Evolutionary conservation across 2,329 filamentous ascomycete genomes (phyloP).

Genomic region (Lasiodiplodia sp.): DNA sequence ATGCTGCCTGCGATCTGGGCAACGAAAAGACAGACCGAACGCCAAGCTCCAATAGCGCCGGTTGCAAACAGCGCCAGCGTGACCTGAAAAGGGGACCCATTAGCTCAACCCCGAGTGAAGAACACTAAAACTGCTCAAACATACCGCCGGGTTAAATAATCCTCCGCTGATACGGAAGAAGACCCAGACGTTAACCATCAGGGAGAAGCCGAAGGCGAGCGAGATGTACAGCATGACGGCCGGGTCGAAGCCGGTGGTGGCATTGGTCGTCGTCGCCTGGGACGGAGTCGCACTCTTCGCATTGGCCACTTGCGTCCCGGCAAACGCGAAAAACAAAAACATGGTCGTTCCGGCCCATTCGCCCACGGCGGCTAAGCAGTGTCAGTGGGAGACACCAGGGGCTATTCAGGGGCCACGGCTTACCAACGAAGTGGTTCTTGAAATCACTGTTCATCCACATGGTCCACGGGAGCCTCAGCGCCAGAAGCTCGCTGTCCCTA

Average conservation of each 20-base stretch:
- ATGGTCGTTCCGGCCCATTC: constrained; percentile 29
- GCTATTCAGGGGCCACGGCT: background rate
- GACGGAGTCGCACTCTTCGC: constrained; percentile 41
- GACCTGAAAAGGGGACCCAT: constrained; percentile 36
- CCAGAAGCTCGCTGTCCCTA: constrained; percentile 19
- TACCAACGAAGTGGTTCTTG: constrained; percentile 40
- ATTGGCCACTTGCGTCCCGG: constrained; percentile 56
- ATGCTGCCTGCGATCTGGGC: constrained; percentile 39
- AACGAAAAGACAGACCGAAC: constrained; percentile 44
- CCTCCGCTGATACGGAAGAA: constrained; percentile 50
- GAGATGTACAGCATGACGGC: constrained; percentile 50
- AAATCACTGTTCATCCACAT: constrained; percentile 47
- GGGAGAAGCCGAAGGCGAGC: constrained; percentile 47
- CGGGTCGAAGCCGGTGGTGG: constrained; percentile 54
- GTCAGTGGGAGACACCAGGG: background rate
- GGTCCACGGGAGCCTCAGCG: constrained; percentile 43
- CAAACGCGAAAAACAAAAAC: constrained; percentile 38
- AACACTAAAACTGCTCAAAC: constrained; percentile 39
- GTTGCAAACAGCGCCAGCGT: constrained; percentile 48
- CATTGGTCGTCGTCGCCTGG: constrained; percentile 52
- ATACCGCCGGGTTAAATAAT: constrained; percentile 50
- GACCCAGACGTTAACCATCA: constrained; percentile 51
- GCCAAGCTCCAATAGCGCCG: constrained; percentile 38
- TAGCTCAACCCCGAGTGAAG: background rate
- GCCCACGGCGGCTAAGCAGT: constrained; percentile 9